Base-by-base conservation (phyloP, 768 basidiomycete species). In the Hygrophoropsis aurantiaca region DNA sequence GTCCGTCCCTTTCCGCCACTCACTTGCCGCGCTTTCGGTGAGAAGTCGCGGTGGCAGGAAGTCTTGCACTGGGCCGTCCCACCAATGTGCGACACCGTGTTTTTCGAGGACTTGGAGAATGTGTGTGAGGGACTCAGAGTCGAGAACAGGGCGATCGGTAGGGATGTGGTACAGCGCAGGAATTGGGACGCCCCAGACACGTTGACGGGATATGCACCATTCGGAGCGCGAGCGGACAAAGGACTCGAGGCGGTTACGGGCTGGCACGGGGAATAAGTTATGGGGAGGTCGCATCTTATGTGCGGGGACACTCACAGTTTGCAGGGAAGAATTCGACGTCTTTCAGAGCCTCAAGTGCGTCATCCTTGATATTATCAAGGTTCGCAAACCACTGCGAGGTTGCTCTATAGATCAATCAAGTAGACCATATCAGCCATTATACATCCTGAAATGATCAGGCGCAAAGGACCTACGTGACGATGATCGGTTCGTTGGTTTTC, bases 351-450 rank as follows among this genome's bases (percentile, higher is more conserved):
- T 71, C 54, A 19, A 94, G 57, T 0, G 95, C 93, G 40, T 76
- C 65, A 1, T 79, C 75, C 60, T 97, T 97, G 69, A 99, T 87
- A 36, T 74, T 69, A 41, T 89, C 89, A 19, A 98, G 69, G 60
- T 95, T 90, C 3, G 94, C 93, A 60, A 99, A 99, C 95, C 95
- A 99, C 56, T 98, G 95, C 0, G 90, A 91, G 2, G 94, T 97
- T 0, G 94, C 90, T 13, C 91, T 91, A 53, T 5, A 42, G 5
- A 20, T 11, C n/a, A n/a, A n/a, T 2, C 7, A 36, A 19, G 40
- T 26, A 46, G 9, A n/a, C 16, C 11, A 25, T 20, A 37, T 36
- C 21, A 24, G 33, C 18, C 11, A 11, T 19, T 23, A 20, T 8
- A 25, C 15, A 27, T 15, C 3, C n/a, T 46, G 30, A 21, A 39